Conservation (phyloP, 805 yeast species). For the Metschnikowia dekortorum region DNA sequence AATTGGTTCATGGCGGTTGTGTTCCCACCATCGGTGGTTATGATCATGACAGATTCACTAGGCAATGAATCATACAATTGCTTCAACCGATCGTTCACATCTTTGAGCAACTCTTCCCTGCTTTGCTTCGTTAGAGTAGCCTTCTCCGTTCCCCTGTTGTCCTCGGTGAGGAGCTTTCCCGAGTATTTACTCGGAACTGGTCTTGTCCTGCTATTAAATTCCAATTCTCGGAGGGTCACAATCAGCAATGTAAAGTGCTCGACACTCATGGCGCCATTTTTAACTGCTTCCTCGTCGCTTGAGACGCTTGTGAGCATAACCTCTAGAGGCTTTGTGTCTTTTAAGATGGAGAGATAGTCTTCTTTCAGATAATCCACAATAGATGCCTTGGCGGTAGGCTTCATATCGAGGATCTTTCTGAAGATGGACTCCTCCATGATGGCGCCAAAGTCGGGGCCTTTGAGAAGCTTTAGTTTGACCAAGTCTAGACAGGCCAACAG, state of each 20-base stretch:
- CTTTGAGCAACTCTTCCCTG: conserved; percentile 17
- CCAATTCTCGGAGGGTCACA: conserved; percentile 57
- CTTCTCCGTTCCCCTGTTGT: conserved; percentile 8
- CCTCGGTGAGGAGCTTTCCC: conserved; percentile 14
- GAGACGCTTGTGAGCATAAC: conserved; percentile 37
- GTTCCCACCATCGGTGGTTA: conserved; percentile 63
- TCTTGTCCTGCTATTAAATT: conserved; percentile 33
- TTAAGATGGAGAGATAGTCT: conserved; percentile 13
- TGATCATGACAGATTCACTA: conserved; percentile 51
- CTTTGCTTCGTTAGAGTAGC: conserved; percentile 6
- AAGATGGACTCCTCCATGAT: conserved; percentile 16
- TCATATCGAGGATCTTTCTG: conserved; percentile 6
- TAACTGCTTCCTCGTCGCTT: conserved; percentile 58
- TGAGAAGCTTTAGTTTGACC: conserved; percentile 60
- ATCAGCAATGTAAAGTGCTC: conserved; percentile 45
- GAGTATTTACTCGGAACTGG: conserved; percentile 18
- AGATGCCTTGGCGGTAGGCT: conserved; percentile 17
- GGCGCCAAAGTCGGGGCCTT: conserved; percentile 64
- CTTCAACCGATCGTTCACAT: conserved; percentile 43
- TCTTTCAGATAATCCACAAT: conserved; percentile 24
- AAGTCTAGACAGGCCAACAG: conserved; percentile 76
- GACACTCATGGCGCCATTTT: conserved; percentile 33
- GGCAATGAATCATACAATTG: conserved; percentile 53
- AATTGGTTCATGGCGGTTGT: conserved; percentile 47
- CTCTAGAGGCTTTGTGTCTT: conserved; percentile 8